phyloP scores from a whole-genome alignment of 2,329 filamentous ascomycete genomes.

The Colletotrichum siamense region DNA sequence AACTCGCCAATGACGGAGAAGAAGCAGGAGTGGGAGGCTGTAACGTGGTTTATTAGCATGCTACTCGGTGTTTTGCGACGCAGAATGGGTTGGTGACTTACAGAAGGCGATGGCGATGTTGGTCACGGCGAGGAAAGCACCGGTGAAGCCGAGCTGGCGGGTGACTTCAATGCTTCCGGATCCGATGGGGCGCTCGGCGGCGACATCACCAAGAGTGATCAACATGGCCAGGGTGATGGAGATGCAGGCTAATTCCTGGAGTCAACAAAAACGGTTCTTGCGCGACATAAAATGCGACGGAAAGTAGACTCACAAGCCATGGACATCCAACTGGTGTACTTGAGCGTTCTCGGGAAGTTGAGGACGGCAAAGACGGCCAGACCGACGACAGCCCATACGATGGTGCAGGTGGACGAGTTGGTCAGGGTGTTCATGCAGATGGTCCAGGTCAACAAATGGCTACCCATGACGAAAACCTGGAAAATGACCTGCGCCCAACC shows the following conservation, averaged over 20 bases:
- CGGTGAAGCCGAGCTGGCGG: slow-evolving; percentile 48
- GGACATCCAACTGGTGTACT: slow-evolving; percentile 67
- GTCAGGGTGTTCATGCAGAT: slow-evolving; percentile 72
- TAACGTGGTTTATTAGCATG: background rate
- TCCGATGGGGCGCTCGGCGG: slow-evolving; percentile 46
- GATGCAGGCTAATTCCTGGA: slow-evolving; percentile 47
- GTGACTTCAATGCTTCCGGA: slow-evolving; percentile 35
- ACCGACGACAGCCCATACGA: slow-evolving; percentile 67
- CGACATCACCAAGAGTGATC: slow-evolving; percentile 68
- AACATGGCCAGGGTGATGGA: slow-evolving; percentile 68
- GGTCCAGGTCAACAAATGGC: slow-evolving; percentile 71
- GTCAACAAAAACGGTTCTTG: background rate
- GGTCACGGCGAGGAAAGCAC: slow-evolving; percentile 61
- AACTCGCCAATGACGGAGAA: slow-evolving; percentile 72
- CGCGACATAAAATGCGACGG: background rate
- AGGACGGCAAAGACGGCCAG: slow-evolving; percentile 62
- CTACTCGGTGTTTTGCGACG: background rate
- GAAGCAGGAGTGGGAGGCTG: slow-evolving; percentile 68
- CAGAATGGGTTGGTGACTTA: slow-evolving; percentile 10
- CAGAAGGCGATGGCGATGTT: slow-evolving; percentile 74
- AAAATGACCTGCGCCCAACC: slow-evolving; percentile 65
- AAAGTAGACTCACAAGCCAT: slow-evolving; percentile 49
- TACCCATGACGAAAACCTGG: slow-evolving; percentile 72
- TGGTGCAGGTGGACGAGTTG: slow-evolving; percentile 64
- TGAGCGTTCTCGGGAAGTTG: slow-evolving; percentile 66